A percentile compares a stretch with the other conserved stretches of the same genome.
phyloP scores from a whole-genome alignment of 2,329 filamentous ascomycete species.

The Pseudocercospora crystallina region DNA sequence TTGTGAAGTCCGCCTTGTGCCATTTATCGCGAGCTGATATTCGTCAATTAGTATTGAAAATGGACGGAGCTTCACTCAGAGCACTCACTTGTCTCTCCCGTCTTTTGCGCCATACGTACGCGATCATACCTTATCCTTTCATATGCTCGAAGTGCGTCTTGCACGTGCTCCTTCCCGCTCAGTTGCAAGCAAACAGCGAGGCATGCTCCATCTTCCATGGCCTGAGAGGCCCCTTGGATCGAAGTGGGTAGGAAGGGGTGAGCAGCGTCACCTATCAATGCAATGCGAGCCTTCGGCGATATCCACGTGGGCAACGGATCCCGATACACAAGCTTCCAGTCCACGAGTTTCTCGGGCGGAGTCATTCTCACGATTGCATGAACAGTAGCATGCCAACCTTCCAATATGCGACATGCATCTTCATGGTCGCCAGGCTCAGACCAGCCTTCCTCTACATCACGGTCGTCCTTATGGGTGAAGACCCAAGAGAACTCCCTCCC shows the following conservation, averaged over 20 bases:
- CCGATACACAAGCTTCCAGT: conserved; percentile 59
- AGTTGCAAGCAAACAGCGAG: conserved; percentile 48
- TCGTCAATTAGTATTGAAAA: not conserved
- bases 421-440: conserved; percentile 43
- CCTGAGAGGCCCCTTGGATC: conserved; percentile 55
- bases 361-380: conserved; percentile 48
- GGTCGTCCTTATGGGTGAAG: conserved; percentile 51
- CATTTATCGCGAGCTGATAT: conserved; percentile 38
- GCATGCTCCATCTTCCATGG: conserved; percentile 53
- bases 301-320: conserved; percentile 58
- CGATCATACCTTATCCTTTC: conserved; percentile 29
- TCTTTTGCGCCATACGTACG: conserved; percentile 25
- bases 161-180: conserved; percentile 42
- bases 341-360: conserved; percentile 38
- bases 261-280: conserved; percentile 54
- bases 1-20: conserved; percentile 54
- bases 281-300: conserved; percentile 51
- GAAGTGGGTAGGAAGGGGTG: conserved; percentile 57
- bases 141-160: conserved; percentile 26
- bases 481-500: conserved; percentile 57
- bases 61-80: no score
- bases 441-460: conserved; percentile 51
- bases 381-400: conserved; percentile 47
- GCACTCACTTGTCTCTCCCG: conserved; percentile 16
- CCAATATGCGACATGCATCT: conserved; percentile 46